Percentiles rank a stretch among this genome's conserved stretches.
These are phyloP conservation scores for Cylindrodendrum hubeiense DNA, from an alignment of 2,329 filamentous ascomycete species.

Conservation along the genomic window DNA sequence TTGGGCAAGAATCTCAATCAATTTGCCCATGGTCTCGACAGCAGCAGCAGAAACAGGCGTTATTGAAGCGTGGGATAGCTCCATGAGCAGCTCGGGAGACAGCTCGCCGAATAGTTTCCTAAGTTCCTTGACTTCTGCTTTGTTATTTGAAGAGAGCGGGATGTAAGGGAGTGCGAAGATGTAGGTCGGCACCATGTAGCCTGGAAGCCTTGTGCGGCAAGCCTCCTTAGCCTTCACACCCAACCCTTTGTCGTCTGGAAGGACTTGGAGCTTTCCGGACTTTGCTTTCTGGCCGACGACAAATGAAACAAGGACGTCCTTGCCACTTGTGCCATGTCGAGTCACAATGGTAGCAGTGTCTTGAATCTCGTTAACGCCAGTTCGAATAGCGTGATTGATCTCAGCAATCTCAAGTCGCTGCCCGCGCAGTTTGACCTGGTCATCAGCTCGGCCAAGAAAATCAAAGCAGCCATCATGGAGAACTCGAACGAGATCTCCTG, in stretches of 20 bases:
- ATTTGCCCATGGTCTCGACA: constrained; percentile 54
- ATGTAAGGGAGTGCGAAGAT: constrained; percentile 78
- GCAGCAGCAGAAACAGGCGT: constrained; percentile 46
- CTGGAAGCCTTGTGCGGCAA: constrained; percentile 78
- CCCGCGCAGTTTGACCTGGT: constrained; percentile 91
- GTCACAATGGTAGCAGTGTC: constrained; percentile 83
- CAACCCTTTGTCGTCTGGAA: constrained; percentile 52
- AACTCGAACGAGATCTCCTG: constrained; percentile 87
- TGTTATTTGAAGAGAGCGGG: constrained; percentile 90
- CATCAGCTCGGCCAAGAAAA: constrained; percentile 88
- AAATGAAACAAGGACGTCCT: constrained; percentile 87
- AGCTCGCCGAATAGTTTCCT: constrained; percentile 74
- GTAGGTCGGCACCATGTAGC: constrained; percentile 93
- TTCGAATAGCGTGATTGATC: constrained; percentile 86
- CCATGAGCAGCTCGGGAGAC: constrained; percentile 71
- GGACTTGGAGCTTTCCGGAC: constrained; percentile 32
- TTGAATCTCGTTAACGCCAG: constrained; percentile 66
- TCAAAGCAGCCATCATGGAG: constrained; percentile 86
- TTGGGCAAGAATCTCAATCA: constrained; percentile 67
- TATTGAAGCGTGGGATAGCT: constrained; percentile 55
- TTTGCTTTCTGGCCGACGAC: constrained; percentile 52
- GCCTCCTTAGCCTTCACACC: constrained; percentile 65
- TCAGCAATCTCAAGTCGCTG: constrained; percentile 92
- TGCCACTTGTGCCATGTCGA: constrained; percentile 78
- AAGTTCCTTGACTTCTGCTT: constrained; percentile 81